Conservation (phyloP, 139 green algal species). For the Picochlorum sp. region DNA sequence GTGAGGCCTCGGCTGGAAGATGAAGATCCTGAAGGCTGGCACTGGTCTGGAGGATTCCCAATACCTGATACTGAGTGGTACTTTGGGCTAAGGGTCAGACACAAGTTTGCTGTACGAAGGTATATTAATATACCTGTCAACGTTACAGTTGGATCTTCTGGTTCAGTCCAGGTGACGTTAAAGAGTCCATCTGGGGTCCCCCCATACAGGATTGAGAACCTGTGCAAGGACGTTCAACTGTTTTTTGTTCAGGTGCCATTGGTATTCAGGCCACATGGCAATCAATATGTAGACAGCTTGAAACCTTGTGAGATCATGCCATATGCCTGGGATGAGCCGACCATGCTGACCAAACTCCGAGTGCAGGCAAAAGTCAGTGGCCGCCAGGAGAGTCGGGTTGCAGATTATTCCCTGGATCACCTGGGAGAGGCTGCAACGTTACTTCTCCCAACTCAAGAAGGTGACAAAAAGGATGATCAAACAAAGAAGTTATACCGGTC, state of each 20-base stretch:
- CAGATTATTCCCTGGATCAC: constrained; percentile 36
- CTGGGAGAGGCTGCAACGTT: constrained; percentile 30
- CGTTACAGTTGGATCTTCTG: constrained; percentile 63
- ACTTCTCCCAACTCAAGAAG: constrained; percentile 32
- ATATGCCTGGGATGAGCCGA: constrained; percentile 83
- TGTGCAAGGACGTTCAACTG: constrained; percentile 57
- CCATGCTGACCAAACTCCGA: constrained; percentile 28
- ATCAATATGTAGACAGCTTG: constrained; percentile 25
- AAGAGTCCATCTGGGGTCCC: constrained; percentile 42
- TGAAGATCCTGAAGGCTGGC: constrained; percentile 25
- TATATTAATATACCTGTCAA: constrained; percentile 80
- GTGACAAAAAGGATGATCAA: not conserved
- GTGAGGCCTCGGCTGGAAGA: constrained; percentile 40
- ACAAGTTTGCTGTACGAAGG: constrained; percentile 6
- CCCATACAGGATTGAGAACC: constrained; percentile 72
- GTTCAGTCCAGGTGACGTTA: constrained; percentile 46
- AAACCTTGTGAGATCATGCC: constrained; percentile 38
- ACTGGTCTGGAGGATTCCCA: constrained; percentile 60
- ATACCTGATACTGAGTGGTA: constrained; percentile 55
- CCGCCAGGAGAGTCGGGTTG: not conserved
- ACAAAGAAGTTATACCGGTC: constrained; percentile 12
- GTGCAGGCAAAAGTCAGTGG: constrained; percentile 30
- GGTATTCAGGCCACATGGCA: not conserved
- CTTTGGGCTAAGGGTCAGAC: constrained; percentile 64
- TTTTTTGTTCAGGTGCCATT: constrained; percentile 47